These are phyloP conservation scores for Cryptosporidium canis DNA, from an alignment of 169 alveolate genomes.

Conservation along the genomic window DNA sequence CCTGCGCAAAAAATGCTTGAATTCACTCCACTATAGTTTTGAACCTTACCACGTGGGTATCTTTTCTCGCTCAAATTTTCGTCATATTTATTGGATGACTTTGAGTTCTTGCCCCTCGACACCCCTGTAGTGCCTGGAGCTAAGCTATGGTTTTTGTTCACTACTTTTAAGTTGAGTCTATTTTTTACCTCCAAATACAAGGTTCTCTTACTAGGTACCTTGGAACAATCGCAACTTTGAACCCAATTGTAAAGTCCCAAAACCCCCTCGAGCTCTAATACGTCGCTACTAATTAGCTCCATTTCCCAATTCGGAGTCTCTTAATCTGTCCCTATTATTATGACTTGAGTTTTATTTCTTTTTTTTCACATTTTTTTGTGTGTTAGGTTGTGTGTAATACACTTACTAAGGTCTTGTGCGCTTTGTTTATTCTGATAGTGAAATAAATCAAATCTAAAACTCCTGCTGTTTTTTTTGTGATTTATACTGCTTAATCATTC, in stretches of 20 bases:
- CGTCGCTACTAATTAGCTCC: background rate
- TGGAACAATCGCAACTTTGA: constrained; percentile 5
- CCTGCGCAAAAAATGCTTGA: background rate
- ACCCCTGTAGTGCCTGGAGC: background rate
- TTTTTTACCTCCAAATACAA: background rate
- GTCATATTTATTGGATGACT: background rate
- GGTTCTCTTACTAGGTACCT: constrained; percentile 38
- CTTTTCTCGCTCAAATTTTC: constrained; percentile 22
- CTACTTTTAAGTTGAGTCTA: constrained; percentile 4
- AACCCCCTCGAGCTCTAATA: constrained; percentile 11
- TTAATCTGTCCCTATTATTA: background rate
- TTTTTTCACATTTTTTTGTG: constrained; percentile 15
- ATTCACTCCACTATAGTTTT: background rate
- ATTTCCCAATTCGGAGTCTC: background rate
- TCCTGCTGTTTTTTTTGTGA: background rate
- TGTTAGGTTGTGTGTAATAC: constrained; percentile 55
- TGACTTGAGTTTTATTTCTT: background rate
- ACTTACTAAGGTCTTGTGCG: constrained; percentile 30
- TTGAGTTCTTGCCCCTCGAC: background rate
- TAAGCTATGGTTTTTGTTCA: background rate
- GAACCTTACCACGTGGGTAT: background rate
- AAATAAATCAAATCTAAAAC: background rate
- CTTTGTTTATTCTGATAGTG: background rate
- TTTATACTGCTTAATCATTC: too few relatives aligned
- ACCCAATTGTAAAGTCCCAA: constrained; percentile 54